Conservation (phyloP, 1,284 basidiomycete genomes). For the Ustilago shanxiensis region DNA sequence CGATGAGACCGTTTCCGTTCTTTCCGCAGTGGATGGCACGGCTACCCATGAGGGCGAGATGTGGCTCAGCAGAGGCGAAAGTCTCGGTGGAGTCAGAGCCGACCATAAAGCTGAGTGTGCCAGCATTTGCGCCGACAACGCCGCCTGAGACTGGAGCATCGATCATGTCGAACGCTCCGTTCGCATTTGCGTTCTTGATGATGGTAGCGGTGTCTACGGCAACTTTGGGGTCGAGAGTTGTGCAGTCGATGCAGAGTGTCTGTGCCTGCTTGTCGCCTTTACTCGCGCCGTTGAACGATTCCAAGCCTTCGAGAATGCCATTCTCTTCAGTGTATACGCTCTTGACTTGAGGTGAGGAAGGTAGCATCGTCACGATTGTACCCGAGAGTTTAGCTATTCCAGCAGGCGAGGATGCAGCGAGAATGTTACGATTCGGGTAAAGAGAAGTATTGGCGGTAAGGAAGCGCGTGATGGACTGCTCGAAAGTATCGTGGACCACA, state of each 20-base stretch:
- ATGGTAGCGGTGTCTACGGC: slow-evolving; percentile 77
- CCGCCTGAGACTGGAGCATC: slow-evolving; percentile 93
- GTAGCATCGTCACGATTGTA: slow-evolving; percentile 85
- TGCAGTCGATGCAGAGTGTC: slow-evolving; percentile 86
- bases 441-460: slow-evolving; percentile 57
- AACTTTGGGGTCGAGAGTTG: slow-evolving; percentile 83
- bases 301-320: slow-evolving; percentile 70
- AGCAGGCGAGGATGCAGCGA: slow-evolving; percentile 66
- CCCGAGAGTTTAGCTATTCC: slow-evolving; percentile 74
- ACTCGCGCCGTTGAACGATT: slow-evolving; percentile 16
- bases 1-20: slow-evolving; percentile 75
- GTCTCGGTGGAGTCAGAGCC: slow-evolving; percentile 77
- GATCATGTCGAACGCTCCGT: slow-evolving; percentile 75
- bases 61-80: slow-evolving; percentile 76
- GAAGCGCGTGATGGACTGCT: slow-evolving; percentile 64
- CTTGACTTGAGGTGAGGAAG: slow-evolving; percentile 84
- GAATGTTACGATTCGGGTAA: slow-evolving; percentile 60
- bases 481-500: slow-evolving; percentile 58
- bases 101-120: slow-evolving; percentile 87
- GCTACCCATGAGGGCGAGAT: slow-evolving; percentile 78
- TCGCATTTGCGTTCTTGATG: slow-evolving; percentile 73
- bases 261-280: slow-evolving; percentile 21
- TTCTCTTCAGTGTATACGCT: slow-evolving; percentile 77
- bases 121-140: slow-evolving; percentile 83
- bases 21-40: slow-evolving; percentile 85